phyloP scores from a whole-genome alignment of 2,329 filamentous ascomycete genomes.

The Hymenoscyphus infarciens region DNA sequence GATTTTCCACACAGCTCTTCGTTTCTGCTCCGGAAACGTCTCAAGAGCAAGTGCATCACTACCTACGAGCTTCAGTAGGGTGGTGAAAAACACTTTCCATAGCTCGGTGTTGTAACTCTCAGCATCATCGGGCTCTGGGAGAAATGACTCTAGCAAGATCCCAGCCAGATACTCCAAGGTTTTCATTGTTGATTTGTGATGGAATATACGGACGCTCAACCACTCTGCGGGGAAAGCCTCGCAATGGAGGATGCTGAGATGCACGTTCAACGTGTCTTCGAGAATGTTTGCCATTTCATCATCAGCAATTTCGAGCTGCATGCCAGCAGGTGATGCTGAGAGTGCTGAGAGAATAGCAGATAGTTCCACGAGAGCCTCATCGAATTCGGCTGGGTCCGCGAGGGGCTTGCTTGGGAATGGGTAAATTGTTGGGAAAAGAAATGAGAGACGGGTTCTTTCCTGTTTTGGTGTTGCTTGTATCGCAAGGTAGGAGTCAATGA shows the following conservation, averaged over 20 bases:
- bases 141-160: slow-evolving; percentile 75
- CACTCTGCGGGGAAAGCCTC: slow-evolving; percentile 86
- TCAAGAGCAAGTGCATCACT: slow-evolving; percentile 87
- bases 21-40: slow-evolving; percentile 95
- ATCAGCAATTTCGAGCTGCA: slow-evolving; percentile 71
- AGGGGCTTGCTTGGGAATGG: slow-evolving; percentile 78
- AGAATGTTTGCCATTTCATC: slow-evolving; percentile 73
- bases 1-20: slow-evolving; percentile 97
- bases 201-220: slow-evolving; percentile 90
- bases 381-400: slow-evolving; percentile 58
- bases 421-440: slow-evolving; percentile 86
- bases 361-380: slow-evolving; percentile 85
- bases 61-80: slow-evolving; percentile 81
- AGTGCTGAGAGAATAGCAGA: slow-evolving; percentile 82
- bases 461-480: slow-evolving; percentile 57
- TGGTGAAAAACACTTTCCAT: slow-evolving; percentile 91
- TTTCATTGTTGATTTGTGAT: slow-evolving; percentile 85
- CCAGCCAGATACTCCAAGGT: slow-evolving; percentile 78
- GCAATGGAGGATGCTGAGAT: slow-evolving; percentile 84
- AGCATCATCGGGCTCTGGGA: slow-evolving; percentile 89
- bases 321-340: slow-evolving; percentile 68
- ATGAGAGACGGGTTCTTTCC: slow-evolving; percentile 66
- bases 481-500: slow-evolving; percentile 82
- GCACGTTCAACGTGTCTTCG: slow-evolving; percentile 75
- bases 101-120: slow-evolving; percentile 77